These are phyloP conservation scores for Rhynchospora tenuis DNA, from an alignment of 176 grass and related monocot genomes.

Conservation along the genomic window DNA sequence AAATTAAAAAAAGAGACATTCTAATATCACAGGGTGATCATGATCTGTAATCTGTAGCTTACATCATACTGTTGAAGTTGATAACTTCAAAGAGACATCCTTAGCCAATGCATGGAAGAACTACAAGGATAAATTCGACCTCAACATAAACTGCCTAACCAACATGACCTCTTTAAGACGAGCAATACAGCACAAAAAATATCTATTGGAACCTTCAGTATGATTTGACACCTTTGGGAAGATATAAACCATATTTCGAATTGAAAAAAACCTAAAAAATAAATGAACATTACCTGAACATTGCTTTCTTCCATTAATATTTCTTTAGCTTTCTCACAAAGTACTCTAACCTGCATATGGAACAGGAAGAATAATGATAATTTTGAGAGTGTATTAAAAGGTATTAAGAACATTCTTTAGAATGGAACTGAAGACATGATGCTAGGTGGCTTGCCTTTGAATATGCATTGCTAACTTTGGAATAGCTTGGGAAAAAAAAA, in stretches of 20 bases:
- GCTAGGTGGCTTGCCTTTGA: background rate
- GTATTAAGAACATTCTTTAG: background rate
- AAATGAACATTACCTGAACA: slow-evolving; percentile 34
- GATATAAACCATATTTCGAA: background rate
- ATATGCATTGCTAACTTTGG: background rate
- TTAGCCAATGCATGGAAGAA: background rate
- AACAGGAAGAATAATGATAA: slow-evolving; percentile 6
- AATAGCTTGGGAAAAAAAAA: background rate
- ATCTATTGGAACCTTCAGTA: background rate
- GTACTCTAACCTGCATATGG: slow-evolving; percentile 34
- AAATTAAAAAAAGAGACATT: background rate
- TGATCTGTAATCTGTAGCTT: slow-evolving; percentile 1
- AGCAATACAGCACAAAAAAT: background rate
- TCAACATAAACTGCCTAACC: background rate
- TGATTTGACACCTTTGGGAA: background rate
- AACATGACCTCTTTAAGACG: background rate
- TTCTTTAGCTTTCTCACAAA: slow-evolving; percentile 52
- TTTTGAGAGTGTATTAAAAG: background rate
- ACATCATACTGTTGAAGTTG: background rate
- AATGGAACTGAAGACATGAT: background rate
- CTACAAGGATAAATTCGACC: background rate
- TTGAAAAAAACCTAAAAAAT: background rate
- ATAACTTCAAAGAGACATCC: background rate
- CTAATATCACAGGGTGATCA: background rate
- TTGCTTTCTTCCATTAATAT: slow-evolving; percentile 59